phyloP scores from a whole-genome alignment of 768 basidiomycete genomes.

The Boletus tylopilopsis region DNA sequence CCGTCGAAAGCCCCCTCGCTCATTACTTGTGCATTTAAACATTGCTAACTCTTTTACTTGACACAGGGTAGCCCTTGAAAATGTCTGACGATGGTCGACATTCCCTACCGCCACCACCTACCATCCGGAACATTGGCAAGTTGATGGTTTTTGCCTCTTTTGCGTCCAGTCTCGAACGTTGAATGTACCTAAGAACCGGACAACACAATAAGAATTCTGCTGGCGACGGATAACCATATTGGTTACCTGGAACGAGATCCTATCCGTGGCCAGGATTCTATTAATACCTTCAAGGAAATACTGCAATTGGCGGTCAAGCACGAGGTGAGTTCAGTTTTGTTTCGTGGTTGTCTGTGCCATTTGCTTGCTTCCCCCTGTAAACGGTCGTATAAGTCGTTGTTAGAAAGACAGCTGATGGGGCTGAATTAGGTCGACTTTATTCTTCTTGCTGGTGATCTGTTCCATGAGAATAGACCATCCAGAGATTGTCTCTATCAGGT shows the following conservation, averaged over 20 bases:
- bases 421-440: slow-evolving; percentile 83
- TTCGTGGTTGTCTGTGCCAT: background rate
- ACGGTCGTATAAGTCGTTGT: background rate
- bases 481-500: slow-evolving; percentile 86
- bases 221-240: slow-evolving; percentile 96
- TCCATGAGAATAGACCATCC: slow-evolving; percentile 96
- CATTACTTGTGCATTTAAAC: background rate
- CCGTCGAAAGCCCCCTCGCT: background rate
- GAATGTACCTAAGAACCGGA: slow-evolving; percentile 41
- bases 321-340: slow-evolving; percentile 52
- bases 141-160: slow-evolving; percentile 6
- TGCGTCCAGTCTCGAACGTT: slow-evolving; percentile 1
- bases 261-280: slow-evolving; percentile 88
- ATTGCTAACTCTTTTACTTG: too few species aligned
- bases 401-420: slow-evolving; percentile 1
- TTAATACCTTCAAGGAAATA: slow-evolving; percentile 94
- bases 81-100: slow-evolving; percentile 28
- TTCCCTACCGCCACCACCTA: slow-evolving; percentile 30
- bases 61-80: background rate
- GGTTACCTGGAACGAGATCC: slow-evolving; percentile 95
- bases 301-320: slow-evolving; percentile 86
- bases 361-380: background rate
- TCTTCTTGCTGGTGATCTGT: slow-evolving; percentile 91
- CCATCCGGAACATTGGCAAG: slow-evolving; percentile 40
- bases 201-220: slow-evolving; percentile 75